phyloP scores from a whole-genome alignment of 371 early-diverging fungal genomes.

The Dinochytrium kinnereticum region DNA sequence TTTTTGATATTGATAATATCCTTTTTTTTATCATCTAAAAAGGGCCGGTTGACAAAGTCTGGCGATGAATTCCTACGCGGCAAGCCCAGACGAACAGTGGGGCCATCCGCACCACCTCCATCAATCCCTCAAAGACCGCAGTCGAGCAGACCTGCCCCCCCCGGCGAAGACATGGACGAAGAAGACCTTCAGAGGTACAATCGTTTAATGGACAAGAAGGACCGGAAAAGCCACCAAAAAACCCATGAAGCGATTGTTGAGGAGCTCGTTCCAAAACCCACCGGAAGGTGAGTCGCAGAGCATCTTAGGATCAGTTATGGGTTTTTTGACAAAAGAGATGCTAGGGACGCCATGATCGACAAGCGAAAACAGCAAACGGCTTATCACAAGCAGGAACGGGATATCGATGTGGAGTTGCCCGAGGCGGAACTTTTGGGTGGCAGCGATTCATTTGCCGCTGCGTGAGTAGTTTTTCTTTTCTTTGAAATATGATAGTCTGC shows the following conservation, averaged over 20 bases:
- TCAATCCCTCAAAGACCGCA: not conserved
- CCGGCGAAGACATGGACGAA: slow-evolving; percentile 58
- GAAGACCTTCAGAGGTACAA: slow-evolving; percentile 61
- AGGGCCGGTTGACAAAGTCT: not conserved
- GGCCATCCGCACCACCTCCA: not conserved
- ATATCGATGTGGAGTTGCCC: slow-evolving; percentile 74
- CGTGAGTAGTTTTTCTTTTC: slow-evolving; percentile 7
- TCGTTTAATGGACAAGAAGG: slow-evolving; percentile 54
- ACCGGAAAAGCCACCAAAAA: slow-evolving; percentile 53
- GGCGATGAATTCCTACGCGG: not conserved
- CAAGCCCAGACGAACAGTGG: not conserved
- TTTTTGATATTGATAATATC: not conserved
- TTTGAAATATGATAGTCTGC: slow-evolving; percentile 34
- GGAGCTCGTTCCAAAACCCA: slow-evolving; percentile 81
- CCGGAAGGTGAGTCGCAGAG: slow-evolving; percentile 59
- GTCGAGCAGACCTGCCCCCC: not conserved
- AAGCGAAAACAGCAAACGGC: slow-evolving; percentile 67
- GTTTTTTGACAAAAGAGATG: not conserved
- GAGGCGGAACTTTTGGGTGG: slow-evolving; percentile 76
- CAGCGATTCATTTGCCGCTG: slow-evolving; percentile 36
- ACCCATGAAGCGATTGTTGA: slow-evolving; percentile 71
- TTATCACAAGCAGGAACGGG: slow-evolving; percentile 70
- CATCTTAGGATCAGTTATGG: not conserved
- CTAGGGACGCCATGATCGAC: slow-evolving; percentile 68
- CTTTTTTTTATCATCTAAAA: not conserved